A percentile compares a stretch with the other conserved stretches of the same genome.
These are phyloP conservation scores for Cymbidium sinense DNA, from an alignment of 106 monocot genomes.

Conservation along the genomic window DNA sequence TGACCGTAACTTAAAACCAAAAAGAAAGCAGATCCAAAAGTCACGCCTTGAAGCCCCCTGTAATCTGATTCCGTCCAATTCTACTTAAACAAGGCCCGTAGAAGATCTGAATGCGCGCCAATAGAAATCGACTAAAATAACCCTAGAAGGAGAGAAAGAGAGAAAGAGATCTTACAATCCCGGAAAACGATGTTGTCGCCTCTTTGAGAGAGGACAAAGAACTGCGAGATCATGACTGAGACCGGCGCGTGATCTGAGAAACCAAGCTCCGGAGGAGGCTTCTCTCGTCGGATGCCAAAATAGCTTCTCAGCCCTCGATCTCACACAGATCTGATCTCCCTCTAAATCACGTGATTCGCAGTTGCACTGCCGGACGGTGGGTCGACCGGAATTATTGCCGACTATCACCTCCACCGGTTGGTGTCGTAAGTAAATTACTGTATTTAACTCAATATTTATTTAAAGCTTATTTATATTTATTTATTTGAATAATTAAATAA, in stretches of 20 bases:
- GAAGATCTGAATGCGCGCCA: neutral
- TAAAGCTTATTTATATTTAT: no score
- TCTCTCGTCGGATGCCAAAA: neutral
- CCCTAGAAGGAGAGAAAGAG: conserved; percentile 6
- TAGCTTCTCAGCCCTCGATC: neutral
- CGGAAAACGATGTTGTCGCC: conserved; percentile 99
- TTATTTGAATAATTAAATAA: no score
- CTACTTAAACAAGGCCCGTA: neutral
- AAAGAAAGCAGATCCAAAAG: neutral
- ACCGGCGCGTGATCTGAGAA: neutral
- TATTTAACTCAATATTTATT: no score
- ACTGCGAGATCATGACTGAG: conserved; percentile 80
- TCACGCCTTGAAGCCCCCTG: neutral
- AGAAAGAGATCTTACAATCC: conserved; percentile 60
- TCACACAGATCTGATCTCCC: neutral
- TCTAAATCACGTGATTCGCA: neutral
- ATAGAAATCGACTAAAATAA: neutral
- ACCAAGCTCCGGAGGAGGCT: neutral
- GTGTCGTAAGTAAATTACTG: no score
- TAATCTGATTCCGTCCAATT: neutral
- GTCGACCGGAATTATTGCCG: neutral
- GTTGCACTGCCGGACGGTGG: neutral
- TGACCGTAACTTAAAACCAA: neutral
- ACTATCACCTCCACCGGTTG: no score
- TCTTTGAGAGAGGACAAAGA: conserved; percentile 96